Evolutionary conservation across 2,329 filamentous ascomycete genomes (phyloP), one percentile per base, ranked within the genome.

Genomic region (Reticulascus tulasneorum): DNA sequence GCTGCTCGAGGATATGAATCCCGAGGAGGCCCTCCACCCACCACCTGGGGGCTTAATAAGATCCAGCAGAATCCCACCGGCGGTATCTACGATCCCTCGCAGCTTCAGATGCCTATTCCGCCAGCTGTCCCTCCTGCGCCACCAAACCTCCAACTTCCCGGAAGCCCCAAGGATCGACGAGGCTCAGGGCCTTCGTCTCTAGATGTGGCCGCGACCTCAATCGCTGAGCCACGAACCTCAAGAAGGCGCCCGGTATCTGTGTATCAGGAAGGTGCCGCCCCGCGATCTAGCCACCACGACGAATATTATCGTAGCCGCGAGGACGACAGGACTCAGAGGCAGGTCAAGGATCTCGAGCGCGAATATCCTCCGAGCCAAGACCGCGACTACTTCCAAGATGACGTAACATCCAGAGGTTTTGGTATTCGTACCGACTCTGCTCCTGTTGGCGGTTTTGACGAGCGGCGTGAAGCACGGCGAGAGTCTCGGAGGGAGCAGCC

Each of bases 11-110:
- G 33, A 29, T 62, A 66, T 39, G 68, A 71, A 11, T 53, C 47
- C 26, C 52, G 60, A 17, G 56, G 72, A 21, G 70, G 73, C 0
- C 84, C 83, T 3, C 84, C 85, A 9, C 82, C 82, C 5, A 77
- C 80, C 6, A 85, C 79, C 4, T 70, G 82, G 47, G 84, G 81
- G 1, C 78, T 88, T 45, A 84, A 87, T 48, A 84, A 78, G 59
- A 75, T 86, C 45, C 75, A 75, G 47, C 65, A 73, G 38, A 51
- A 49, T 12, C 36, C 59, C 7, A 54, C 52, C 4, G 52, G 59
- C 3, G 54, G 58, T 6, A 29, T 62, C 7, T 77, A 76, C 43
- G 71, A 75, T 17, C 55, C 67, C 19, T 60, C 71, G 25, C 47
- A 60, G 1, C 56, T 61, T 27, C 67, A 70, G 33, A 62, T 70